Base-by-base conservation (phyloP, 352 stramenopile genomes). In the Phytophthora idaei region DNA sequence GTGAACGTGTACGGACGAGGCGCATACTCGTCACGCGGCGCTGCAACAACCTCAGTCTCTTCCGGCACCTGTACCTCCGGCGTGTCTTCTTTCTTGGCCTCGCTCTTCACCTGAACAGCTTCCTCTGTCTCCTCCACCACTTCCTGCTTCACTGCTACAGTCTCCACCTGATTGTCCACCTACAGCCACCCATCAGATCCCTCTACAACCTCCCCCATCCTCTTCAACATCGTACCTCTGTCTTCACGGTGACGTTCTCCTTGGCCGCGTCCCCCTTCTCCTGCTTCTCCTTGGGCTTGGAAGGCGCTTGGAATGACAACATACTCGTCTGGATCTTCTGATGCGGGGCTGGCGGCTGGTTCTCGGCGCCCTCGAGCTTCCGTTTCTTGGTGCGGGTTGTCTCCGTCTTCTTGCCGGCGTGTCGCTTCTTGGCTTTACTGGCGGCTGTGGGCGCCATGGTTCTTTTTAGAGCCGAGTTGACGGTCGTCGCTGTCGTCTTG, bases 281-380 rank as follows among this genome's bases (percentile, higher is more conserved):
- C 29, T 53, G 21, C 25, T 44, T 54, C 32, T 62, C 56, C 28
- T 62, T 77, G 25, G 41, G 17, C 36, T 55, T 76, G 27, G 63
- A 56, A 25, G 51, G 50, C n/a, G 64, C 53, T 67, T 91, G 80
- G 61, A 91, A 93, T 49, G 76, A 85, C 49, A 93, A 61, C 66
- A 93, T 73, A 60, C 81, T 90, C 12, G 78, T 90, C 57, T 92
- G 84, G n/a, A 86, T 67, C 55, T 90, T 90, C 47, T 77, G 62
- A 29, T 76, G 70, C n/a, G 15, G 34, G 5, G 25, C 55, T 21
- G 57, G 53, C 34, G 57, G 63, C 55, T 71, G 54, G 34, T 70
- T 76, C 64, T 88, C 76, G 6, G 48, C 59, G 11, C 62, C 77
- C 12, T 87, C 77, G 29, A 79, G 64, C 49, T 80, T 83, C 37